Evolutionary conservation across 257 asterid species (phyloP).

Genomic region (Solanum medicagineum): DNA sequence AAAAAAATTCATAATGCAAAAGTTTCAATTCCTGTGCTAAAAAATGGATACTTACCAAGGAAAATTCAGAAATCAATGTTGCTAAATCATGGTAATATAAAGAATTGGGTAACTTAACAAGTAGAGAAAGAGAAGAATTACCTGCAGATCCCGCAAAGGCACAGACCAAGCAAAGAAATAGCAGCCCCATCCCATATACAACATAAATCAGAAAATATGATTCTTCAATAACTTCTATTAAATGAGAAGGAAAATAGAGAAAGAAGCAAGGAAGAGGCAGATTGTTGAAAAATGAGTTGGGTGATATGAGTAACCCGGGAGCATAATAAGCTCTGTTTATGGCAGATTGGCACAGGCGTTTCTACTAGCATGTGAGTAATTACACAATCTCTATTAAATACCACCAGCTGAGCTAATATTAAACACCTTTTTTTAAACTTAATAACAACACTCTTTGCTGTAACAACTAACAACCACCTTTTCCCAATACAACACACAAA

Average conservation of each 20-base stretch:
- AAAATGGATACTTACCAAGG: background rate
- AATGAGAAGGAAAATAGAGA: constrained; percentile 35
- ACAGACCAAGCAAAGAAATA: constrained; percentile 28
- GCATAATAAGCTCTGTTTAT: background rate
- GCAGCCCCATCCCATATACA: constrained; percentile 50
- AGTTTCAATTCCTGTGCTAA: background rate
- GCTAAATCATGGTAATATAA: background rate
- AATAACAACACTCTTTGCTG: constrained; percentile 5
- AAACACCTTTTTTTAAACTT: background rate
- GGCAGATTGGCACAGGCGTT: constrained; percentile 33
- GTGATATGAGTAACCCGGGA: constrained; percentile 1
- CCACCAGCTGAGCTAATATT: constrained; percentile 12
- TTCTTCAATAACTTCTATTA: background rate
- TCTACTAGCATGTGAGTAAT: constrained; percentile 44
- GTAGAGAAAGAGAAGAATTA: constrained; percentile 17
- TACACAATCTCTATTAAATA: constrained; percentile 17
- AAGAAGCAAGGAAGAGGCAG: constrained; percentile 38
- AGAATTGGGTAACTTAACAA: background rate
- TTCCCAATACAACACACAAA: background rate
- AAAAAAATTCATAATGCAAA: background rate
- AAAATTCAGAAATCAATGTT: background rate
- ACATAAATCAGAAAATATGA: constrained; percentile 1
- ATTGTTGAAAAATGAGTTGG: constrained; percentile 16
- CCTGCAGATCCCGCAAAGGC: constrained; percentile 63
- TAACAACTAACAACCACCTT: constrained; percentile 6